phyloP scores from a whole-genome alignment of 805 yeast genomes.

The Yamadazyma tumulicola region DNA sequence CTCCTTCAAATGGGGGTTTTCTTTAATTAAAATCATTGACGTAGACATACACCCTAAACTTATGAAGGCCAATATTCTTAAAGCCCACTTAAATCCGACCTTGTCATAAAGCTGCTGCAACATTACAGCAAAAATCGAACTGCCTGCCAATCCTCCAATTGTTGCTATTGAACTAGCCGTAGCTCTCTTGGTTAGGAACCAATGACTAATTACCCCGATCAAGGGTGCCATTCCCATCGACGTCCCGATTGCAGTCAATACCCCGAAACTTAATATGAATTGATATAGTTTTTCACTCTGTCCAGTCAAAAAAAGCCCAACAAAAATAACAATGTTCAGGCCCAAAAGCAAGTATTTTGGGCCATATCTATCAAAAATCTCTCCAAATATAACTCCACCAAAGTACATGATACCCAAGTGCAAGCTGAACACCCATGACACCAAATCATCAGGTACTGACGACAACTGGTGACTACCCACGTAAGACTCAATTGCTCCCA shows the following conservation, averaged over 20 bases:
- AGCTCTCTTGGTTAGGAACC: slow-evolving; percentile 24
- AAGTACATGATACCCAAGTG: slow-evolving; percentile 29
- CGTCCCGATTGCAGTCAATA: slow-evolving; percentile 26
- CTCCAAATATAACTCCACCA: slow-evolving; percentile 28
- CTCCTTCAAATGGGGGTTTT: slow-evolving; percentile 5
- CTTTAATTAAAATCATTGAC: slow-evolving; percentile 18
- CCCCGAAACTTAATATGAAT: slow-evolving; percentile 24
- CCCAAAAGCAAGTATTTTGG: slow-evolving; percentile 18
- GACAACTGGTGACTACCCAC: slow-evolving; percentile 19
- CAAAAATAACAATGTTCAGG: slow-evolving; percentile 18
- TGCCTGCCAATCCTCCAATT: slow-evolving; percentile 29
- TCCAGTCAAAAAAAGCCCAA: slow-evolving; percentile 26
- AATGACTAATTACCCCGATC: slow-evolving; percentile 25
- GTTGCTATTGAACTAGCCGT: slow-evolving; percentile 26
- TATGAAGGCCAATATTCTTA: slow-evolving; percentile 22
- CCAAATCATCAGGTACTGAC: slow-evolving; percentile 16
- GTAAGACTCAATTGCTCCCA: slow-evolving; percentile 27
- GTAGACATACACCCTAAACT: slow-evolving; percentile 16
- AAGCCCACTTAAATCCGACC: slow-evolving; percentile 29
- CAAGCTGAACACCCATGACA: slow-evolving; percentile 30
- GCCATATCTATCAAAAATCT: slow-evolving; percentile 25
- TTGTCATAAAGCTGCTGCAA: slow-evolving; percentile 20
- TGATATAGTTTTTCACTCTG: slow-evolving; percentile 21
- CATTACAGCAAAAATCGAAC: slow-evolving; percentile 24
- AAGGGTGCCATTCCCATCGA: slow-evolving; percentile 28